Base-by-base conservation (phyloP, 2,329 filamentous ascomycete genomes). In the Xylaria sp. region DNA sequence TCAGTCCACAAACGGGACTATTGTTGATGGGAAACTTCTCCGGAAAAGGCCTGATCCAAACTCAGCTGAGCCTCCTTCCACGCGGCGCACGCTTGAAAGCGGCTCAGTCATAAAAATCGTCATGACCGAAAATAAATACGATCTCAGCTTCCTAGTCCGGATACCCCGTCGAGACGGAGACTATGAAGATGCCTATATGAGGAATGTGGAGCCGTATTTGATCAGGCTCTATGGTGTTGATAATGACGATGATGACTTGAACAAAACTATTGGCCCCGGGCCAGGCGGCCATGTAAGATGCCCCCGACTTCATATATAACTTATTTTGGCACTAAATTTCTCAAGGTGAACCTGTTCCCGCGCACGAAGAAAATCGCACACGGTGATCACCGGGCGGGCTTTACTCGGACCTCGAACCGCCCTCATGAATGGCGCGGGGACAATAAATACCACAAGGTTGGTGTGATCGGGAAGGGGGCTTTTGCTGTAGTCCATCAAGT, bases 401-500 rank as follows among this genome's bases (percentile, higher is more conserved):
- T 60, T 15, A 74, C 78, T 40, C 75, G 71, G 67, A 74, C 76
- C 25, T 70, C 67, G n/a, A 73, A 73, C 31, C 72, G 71, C 47
- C 83, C 65, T 75, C 86, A 78, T 77, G 92, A 80, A 83, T 97
- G 92, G 94, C 89, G 88, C 65, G 95, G 95, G 37, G 93, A 92
- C 1, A 82, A 85, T 5, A 89, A 87, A 65, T 99, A 98, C 78
- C 96, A 96, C 72, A 88, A 92, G 23, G 87, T 92, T 9, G 87
- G 89, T 25, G 83, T 87, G 51, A 90, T 99, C 66, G 95, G 95
- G 46, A 95, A 95, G 75, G 95, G 95, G 5, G 94, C 95, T 2
- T 99, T 99, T 79, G 95, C 95, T 4, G 92, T 89, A 0, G 95
- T 99, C 1, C 94, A 97, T 78, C 92, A 93, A 75, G 85, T 97